Evolutionary conservation across 2,329 filamentous ascomycete species (phyloP), one percentile per base, ranked within the genome.

Genomic region (Claviceps sorghi): DNA sequence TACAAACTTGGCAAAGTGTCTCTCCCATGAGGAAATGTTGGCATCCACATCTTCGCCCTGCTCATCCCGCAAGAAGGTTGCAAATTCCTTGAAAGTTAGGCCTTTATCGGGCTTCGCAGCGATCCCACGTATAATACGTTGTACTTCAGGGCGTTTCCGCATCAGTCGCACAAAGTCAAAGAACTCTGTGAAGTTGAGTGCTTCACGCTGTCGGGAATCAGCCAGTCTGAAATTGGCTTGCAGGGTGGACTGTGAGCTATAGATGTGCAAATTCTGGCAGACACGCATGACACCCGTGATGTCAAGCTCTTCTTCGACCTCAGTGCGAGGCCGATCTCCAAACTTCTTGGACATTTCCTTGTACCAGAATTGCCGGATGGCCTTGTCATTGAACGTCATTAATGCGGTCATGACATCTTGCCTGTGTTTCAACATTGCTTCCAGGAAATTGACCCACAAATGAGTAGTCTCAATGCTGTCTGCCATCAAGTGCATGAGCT

Each of bases 321-420:
- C 67, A 2, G 66, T 64, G 52, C 75, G 72, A 9, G 71, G 66
- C 50, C 67, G 70, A 7, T 76, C 77, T 11, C 75, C 72, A 57
- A 78, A 81, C 52, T 84, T 77, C 61, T 82, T 83, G 32, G 77
- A 74, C 80, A 95, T 93, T 65, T 94, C 88, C 45, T 79, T 82
- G 56, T 83, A 79, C 93, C 93, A 98, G 67, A 94, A 90, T 47
- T 82, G 79, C 52, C 82, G 82, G 50, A 96, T 79, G 48, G 88
- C 88, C 58, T 84, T 84, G 62, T 95, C 83, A 58, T 86, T 83
- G 64, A 90, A 94, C 5, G 87, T 82, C 67, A 91, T 87, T 53
- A 98, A 71, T 6, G 88, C 93, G 13, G 87, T 83, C 85, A 97
- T 95, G 60, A 93, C 79, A 52, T 90, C 86, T 57, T 94, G 88